phyloP scores from a whole-genome alignment of 1,284 basidiomycete genomes.

The Ceratobasidium sp. region DNA sequence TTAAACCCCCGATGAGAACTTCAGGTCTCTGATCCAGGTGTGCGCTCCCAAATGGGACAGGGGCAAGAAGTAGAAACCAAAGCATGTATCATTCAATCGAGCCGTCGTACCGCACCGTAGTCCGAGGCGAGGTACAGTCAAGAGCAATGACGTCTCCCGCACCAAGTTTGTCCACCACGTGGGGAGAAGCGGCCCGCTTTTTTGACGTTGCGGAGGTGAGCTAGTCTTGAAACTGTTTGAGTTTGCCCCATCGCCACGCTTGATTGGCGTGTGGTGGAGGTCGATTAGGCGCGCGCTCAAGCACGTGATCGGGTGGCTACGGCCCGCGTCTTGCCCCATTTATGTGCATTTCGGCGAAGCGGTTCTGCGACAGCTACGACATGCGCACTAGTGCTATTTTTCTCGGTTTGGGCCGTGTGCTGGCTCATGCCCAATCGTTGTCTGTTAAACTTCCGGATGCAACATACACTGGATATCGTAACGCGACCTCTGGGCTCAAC shows the following conservation, averaged over 20 bases:
- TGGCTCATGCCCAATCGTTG: background rate
- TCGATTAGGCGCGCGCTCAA: background rate
- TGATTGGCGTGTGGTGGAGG: no score
- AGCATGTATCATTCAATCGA: slow-evolving; percentile 7
- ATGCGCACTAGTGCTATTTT: slow-evolving; percentile 1
- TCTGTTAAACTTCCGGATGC: slow-evolving; percentile 21
- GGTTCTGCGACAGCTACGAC: slow-evolving; percentile 5
- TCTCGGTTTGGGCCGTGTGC: background rate
- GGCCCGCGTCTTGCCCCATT: slow-evolving; percentile 20
- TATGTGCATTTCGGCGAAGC: background rate
- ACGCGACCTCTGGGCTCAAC: slow-evolving; percentile 16
- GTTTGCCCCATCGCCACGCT: no score
- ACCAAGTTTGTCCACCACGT: background rate
- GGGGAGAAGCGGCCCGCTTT: slow-evolving; percentile 11
- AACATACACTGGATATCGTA: slow-evolving; percentile 18
- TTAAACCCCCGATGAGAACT: background rate
- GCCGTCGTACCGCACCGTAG: background rate
- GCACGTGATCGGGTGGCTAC: slow-evolving; percentile 9
- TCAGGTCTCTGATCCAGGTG: background rate
- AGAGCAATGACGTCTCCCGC: slow-evolving; percentile 1
- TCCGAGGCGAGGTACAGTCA: background rate
- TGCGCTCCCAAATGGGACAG: slow-evolving; percentile 12
- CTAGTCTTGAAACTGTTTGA: no score
- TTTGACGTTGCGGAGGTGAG: background rate
- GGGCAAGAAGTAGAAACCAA: slow-evolving; percentile 18